phyloP scores from a whole-genome alignment of 192 early-diverging fungal species.

The Podila verticillata region DNA sequence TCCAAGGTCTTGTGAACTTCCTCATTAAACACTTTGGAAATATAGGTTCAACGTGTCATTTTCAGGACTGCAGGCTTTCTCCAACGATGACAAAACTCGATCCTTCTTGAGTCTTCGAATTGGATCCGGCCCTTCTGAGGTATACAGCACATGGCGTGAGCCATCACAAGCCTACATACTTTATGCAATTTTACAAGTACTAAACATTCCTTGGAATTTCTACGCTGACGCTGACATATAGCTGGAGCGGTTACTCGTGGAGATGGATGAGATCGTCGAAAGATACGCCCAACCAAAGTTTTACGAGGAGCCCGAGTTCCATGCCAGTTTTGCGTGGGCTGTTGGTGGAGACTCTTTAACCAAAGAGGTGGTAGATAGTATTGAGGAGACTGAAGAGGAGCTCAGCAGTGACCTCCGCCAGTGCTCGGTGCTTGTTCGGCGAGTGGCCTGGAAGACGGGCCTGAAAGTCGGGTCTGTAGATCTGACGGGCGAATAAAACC shows the following conservation, averaged over 20 bases:
- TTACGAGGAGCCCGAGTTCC: slow-evolving; percentile 33
- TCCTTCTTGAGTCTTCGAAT: slow-evolving; percentile 47
- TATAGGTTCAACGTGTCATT: slow-evolving; percentile 34
- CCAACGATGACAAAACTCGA: slow-evolving; percentile 35
- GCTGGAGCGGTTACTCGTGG: slow-evolving; percentile 29
- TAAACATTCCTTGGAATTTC: not conserved
- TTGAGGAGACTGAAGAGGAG: slow-evolving; percentile 15
- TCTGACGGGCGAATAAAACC: not conserved
- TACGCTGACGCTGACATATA: not conserved
- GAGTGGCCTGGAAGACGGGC: slow-evolving; percentile 37
- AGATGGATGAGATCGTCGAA: slow-evolving; percentile 36
- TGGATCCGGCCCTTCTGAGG: slow-evolving; percentile 41
- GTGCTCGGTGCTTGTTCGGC: slow-evolving; percentile 13
- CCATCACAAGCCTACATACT: not conserved
- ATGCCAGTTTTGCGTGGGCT: slow-evolving; percentile 49
- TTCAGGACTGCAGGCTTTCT: slow-evolving; percentile 34
- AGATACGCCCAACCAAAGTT: slow-evolving; percentile 38
- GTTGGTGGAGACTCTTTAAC: slow-evolving; percentile 28
- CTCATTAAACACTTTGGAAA: not conserved
- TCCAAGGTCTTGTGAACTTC: not conserved
- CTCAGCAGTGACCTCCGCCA: slow-evolving; percentile 23
- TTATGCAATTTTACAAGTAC: not conserved
- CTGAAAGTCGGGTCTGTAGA: slow-evolving; percentile 28
- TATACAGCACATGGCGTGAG: not conserved
- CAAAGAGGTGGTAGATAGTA: not conserved